These are phyloP conservation scores for Tetrahymena malaccensis DNA, from an alignment of 73 alveolate genomes.

Conservation along the genomic window DNA sequence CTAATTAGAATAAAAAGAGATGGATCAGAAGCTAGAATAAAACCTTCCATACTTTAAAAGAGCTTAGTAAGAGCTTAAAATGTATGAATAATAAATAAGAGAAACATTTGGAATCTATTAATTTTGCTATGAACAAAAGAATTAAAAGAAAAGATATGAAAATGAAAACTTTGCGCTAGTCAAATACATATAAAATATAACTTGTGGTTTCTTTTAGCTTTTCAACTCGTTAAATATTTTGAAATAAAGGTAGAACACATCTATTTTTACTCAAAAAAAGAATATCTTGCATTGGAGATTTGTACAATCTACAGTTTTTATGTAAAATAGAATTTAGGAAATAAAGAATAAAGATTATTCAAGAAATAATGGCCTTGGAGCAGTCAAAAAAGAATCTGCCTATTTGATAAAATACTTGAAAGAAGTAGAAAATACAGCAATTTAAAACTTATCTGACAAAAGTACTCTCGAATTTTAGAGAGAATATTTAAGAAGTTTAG, in stretches of 20 bases:
- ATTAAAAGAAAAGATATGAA: neutral
- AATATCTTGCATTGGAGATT: neutral
- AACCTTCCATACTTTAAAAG: neutral
- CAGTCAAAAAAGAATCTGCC: neutral
- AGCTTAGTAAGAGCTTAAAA: neutral
- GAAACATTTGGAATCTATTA: neutral
- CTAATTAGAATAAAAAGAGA: neutral
- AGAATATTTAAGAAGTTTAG: neutral
- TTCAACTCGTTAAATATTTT: neutral
- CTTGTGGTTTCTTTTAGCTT: neutral
- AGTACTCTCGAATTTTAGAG: neutral
- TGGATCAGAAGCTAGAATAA: neutral
- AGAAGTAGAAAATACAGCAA: neutral
- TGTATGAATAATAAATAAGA: neutral
- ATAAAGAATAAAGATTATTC: neutral
- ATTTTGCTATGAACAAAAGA: neutral
- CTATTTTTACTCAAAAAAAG: neutral
- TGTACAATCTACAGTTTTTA: neutral
- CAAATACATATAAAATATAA: neutral
- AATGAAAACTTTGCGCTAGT: neutral
- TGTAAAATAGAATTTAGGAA: neutral
- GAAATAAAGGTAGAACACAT: neutral
- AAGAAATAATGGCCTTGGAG: neutral
- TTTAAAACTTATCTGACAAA: neutral
- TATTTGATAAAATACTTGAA: neutral